Conservation (phyloP, 805 yeast species). For the Pichia deserticola region DNA sequence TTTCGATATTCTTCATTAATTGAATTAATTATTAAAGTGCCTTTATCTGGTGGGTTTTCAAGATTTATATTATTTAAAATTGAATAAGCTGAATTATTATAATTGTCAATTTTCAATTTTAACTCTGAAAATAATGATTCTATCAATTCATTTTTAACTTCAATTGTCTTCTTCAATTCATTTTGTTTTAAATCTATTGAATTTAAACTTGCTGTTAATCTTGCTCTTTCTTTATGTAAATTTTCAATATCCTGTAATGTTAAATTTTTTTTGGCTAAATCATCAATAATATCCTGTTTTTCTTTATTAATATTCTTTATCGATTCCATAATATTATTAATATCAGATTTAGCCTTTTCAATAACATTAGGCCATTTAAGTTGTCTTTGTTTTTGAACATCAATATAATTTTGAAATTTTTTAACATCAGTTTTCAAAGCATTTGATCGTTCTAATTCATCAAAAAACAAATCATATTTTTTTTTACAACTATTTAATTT, state of each 20-base stretch:
- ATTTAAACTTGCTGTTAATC: constrained; percentile 48
- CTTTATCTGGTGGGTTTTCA: constrained; percentile 13
- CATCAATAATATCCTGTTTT: constrained; percentile 33
- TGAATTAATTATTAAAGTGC: constrained; percentile 18
- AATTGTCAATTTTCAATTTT: constrained; percentile 45
- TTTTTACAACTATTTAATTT: constrained; percentile 36
- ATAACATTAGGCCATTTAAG: constrained; percentile 55
- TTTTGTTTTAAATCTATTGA: constrained; percentile 29
- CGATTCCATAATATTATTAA: constrained; percentile 34
- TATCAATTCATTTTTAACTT: constrained; percentile 43
- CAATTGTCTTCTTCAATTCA: constrained; percentile 40
- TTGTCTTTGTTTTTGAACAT: constrained; percentile 57
- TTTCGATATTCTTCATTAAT: constrained; percentile 29
- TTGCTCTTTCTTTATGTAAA: constrained; percentile 55
- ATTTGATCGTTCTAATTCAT: constrained; percentile 47
- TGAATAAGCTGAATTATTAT: constrained; percentile 47
- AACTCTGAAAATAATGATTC: constrained; percentile 44
- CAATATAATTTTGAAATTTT: constrained; percentile 66
- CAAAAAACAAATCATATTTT: constrained; percentile 40
- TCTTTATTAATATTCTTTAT: constrained; percentile 33
- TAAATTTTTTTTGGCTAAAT: constrained; percentile 48
- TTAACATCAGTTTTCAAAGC: constrained; percentile 64
- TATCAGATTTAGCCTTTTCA: constrained; percentile 50
- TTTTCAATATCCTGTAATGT: constrained; percentile 57
- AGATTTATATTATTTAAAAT: constrained; percentile 30